These are phyloP conservation scores for Euptelea pleiosperma DNA, from an alignment of 164 flowering plant genomes.

Conservation along the genomic window DNA sequence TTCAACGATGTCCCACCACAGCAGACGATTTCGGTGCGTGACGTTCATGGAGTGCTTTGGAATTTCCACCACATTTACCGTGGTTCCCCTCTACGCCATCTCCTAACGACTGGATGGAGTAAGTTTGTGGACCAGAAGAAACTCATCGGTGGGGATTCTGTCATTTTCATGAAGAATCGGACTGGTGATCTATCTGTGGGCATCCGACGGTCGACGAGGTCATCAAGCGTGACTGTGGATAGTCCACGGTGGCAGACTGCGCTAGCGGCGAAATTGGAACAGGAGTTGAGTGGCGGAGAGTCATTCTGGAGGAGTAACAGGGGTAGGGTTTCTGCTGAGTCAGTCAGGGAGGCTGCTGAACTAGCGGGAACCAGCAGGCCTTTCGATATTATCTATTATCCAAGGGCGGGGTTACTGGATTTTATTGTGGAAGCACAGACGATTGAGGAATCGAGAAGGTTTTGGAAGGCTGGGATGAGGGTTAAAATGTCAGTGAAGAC, in stretches of 20 bases:
- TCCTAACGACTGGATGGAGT: slow-evolving; percentile 91
- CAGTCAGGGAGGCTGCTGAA: slow-evolving; percentile 38
- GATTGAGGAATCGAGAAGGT: slow-evolving; percentile 45
- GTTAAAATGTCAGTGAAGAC: slow-evolving; percentile 66
- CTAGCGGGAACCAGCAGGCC: slow-evolving; percentile 40
- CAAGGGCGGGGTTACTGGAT: slow-evolving; percentile 49
- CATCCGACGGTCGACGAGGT: slow-evolving; percentile 40
- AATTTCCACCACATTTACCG: slow-evolving; percentile 62
- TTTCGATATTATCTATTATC: slow-evolving; percentile 67
- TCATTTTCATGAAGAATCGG: slow-evolving; percentile 51
- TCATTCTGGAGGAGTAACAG: slow-evolving; percentile 29
- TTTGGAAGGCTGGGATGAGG: slow-evolving; percentile 54
- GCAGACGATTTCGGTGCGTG: slow-evolving; percentile 49
- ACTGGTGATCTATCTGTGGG: slow-evolving; percentile 47
- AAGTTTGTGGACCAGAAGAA: slow-evolving; percentile 74
- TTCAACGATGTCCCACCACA: slow-evolving; percentile 61
- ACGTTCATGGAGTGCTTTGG: slow-evolving; percentile 53
- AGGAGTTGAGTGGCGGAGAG: no score
- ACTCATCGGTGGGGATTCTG: slow-evolving; percentile 72
- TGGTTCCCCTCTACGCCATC: slow-evolving; percentile 77
- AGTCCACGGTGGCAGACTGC: slow-evolving; percentile 20
- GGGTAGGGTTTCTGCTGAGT: slow-evolving; percentile 34
- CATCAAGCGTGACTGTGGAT: slow-evolving; percentile 7
- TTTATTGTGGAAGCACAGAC: slow-evolving; percentile 61
- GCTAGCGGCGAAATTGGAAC: slow-evolving; percentile 10